phyloP scores from a whole-genome alignment of 768 basidiomycete genomes.

The Pisolithus microcarpus region DNA sequence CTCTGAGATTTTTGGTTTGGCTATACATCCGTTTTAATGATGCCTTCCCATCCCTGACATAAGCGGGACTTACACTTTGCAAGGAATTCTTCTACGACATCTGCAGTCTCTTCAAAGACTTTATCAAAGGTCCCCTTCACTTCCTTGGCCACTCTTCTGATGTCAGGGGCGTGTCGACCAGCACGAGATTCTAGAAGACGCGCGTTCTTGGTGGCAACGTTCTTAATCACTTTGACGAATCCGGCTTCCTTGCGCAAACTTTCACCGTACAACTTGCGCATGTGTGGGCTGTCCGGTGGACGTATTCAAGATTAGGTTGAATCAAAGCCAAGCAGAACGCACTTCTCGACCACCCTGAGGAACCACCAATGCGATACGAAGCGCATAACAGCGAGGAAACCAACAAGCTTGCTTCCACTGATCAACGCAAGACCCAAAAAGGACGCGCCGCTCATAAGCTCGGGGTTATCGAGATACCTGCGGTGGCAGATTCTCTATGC shows the following conservation, averaged over 20 bases:
- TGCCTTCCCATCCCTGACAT: not conserved
- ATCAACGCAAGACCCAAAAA: conserved; percentile 92
- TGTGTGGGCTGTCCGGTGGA: conserved; percentile 71
- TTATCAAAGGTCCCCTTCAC: conserved; percentile 94
- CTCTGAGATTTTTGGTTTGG: conserved; percentile 80
- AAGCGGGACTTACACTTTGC: conserved; percentile 61
- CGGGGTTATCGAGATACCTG: conserved; percentile 91
- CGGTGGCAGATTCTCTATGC: not conserved
- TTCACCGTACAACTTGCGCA: conserved; percentile 93
- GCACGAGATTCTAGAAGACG: conserved; percentile 68
- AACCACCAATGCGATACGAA: conserved; percentile 96
- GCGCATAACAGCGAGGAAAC: conserved; percentile 74
- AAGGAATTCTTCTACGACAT: conserved; percentile 89
- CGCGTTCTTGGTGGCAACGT: conserved; percentile 79
- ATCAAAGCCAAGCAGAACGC: conserved; percentile 22
- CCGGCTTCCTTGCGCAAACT: conserved; percentile 93
- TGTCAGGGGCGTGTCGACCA: conserved; percentile 75
- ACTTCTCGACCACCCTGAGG: conserved; percentile 88
- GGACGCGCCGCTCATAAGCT: conserved; percentile 90
- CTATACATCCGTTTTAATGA: conserved; percentile 33
- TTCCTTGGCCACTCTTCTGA: conserved; percentile 79
- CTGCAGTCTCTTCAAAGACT: conserved; percentile 90
- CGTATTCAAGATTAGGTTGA: no score
- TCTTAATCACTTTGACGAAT: conserved; percentile 96
- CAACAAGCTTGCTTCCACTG: conserved; percentile 88